phyloP scores from a whole-genome alignment of 2,329 filamentous ascomycete genomes.

The Didymosphaeria variabile region DNA sequence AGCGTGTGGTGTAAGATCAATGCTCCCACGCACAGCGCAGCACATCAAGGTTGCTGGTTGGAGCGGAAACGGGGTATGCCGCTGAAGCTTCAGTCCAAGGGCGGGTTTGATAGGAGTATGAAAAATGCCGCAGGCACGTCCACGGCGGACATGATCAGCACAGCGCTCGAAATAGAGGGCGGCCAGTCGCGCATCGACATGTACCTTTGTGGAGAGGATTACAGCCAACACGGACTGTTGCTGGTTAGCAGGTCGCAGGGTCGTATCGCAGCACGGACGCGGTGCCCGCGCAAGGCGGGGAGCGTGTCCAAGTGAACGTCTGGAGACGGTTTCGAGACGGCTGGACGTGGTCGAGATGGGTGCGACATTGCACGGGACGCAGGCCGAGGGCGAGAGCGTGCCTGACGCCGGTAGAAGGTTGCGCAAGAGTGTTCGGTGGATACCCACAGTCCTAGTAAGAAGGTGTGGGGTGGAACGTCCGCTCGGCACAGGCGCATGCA shows the following conservation, averaged over 20 bases:
- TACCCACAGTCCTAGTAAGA: neutral
- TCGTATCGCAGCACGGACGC: slow-evolving; percentile 4
- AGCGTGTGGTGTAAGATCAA: slow-evolving; percentile 5
- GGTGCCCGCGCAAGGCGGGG: neutral
- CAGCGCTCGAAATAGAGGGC: slow-evolving; percentile 7
- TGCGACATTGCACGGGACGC: neutral
- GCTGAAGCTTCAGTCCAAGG: slow-evolving; percentile 1
- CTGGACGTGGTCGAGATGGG: neutral
- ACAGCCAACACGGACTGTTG: slow-evolving; percentile 18
- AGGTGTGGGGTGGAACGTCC: neutral
- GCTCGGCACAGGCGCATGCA: slow-evolving; percentile 5
- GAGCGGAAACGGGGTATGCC: neutral
- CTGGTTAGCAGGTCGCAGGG: slow-evolving; percentile 3
- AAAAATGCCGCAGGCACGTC: slow-evolving; percentile 21
- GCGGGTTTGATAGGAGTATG: neutral
- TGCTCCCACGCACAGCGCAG: neutral
- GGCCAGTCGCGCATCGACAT: neutral
- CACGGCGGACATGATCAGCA: slow-evolving; percentile 12
- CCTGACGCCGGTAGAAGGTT: neutral
- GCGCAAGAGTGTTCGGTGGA: neutral
- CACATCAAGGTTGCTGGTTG: neutral
- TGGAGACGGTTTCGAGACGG: neutral
- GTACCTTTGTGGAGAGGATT: neutral
- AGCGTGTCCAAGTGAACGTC: slow-evolving; percentile 9
- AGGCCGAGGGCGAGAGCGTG: neutral